These are phyloP conservation scores for Artemisia tridentata DNA, from an alignment of 129 eudicot species.

Conservation along the genomic window DNA sequence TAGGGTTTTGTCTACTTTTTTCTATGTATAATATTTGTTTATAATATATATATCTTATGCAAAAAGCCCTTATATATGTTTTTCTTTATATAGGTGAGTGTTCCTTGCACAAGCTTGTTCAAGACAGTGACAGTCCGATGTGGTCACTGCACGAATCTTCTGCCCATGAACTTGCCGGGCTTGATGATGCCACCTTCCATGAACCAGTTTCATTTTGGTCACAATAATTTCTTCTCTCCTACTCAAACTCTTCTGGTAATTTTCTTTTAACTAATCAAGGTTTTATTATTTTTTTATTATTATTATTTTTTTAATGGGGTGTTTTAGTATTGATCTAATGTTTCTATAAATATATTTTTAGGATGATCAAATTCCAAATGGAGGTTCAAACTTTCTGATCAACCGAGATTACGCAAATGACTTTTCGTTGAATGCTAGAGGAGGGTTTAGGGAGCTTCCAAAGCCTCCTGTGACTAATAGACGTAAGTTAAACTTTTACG, in stretches of 20 bases:
- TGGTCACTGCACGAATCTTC: conserved; percentile 70
- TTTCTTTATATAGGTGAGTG: conserved; percentile 54
- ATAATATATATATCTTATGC: background rate
- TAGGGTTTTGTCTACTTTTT: conserved; percentile 31
- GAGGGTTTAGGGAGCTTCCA: conserved; percentile 53
- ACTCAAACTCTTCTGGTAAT: conserved; percentile 42
- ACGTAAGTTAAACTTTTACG: conserved; percentile 41
- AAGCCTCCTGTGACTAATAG: conserved; percentile 59
- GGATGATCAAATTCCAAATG: conserved; percentile 55
- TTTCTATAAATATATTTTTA: conserved; percentile 6
- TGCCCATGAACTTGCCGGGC: conserved; percentile 63
- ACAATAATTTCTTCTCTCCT: conserved; percentile 44
- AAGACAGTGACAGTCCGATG: conserved; percentile 80
- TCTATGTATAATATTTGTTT: background rate
- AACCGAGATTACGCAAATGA: conserved; percentile 42
- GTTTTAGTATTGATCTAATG: background rate
- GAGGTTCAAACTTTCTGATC: conserved; percentile 45
- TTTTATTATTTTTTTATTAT: no score
- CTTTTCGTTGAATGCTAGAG: conserved; percentile 32
- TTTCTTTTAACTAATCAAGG: background rate
- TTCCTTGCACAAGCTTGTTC: conserved; percentile 77
- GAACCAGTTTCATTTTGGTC: conserved; percentile 46
- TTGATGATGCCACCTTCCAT: conserved; percentile 43
- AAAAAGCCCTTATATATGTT: no score
- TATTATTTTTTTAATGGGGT: background rate